Evolutionary conservation across 805 yeast species (phyloP).

Genomic region (Suhomyces tanzawaensis): DNA sequence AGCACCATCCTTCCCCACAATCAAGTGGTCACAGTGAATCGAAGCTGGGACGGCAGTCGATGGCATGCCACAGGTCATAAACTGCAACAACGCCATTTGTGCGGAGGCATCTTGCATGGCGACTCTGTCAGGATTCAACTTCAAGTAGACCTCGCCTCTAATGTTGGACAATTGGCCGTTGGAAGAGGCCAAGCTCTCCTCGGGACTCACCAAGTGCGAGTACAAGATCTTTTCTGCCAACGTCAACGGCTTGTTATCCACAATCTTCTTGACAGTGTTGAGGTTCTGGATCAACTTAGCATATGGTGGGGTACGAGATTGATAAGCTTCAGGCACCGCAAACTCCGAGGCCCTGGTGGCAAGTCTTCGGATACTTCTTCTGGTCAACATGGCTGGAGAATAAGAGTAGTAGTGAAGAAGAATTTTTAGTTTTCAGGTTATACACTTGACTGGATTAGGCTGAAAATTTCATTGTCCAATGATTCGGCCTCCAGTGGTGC

Average conservation of each 20-base stretch:
- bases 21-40: slow-evolving; percentile 96
- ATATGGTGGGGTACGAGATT: slow-evolving; percentile 84
- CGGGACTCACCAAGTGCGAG: slow-evolving; percentile 88
- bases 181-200: slow-evolving; percentile 60
- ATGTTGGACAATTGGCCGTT: slow-evolving; percentile 50
- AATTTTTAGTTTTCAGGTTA: neutral
- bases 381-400: slow-evolving; percentile 3
- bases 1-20: slow-evolving; percentile 95
- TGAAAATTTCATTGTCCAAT: slow-evolving; percentile 3
- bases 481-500: slow-evolving; percentile 1
- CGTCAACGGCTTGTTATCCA: slow-evolving; percentile 75
- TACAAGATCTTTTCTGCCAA: slow-evolving; percentile 92
- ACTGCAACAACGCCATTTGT: slow-evolving; percentile 97
- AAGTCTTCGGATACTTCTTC: slow-evolving; percentile 19
- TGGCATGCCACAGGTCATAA: slow-evolving; percentile 94
- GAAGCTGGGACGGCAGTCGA: slow-evolving; percentile 90
- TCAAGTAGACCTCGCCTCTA: slow-evolving; percentile 88
- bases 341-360: slow-evolving; percentile 31
- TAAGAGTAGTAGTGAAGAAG: neutral
- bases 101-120: slow-evolving; percentile 99
- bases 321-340: slow-evolving; percentile 56
- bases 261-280: slow-evolving; percentile 57
- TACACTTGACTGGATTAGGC: neutral
- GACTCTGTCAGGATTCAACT: slow-evolving; percentile 94
- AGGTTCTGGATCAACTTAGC: slow-evolving; percentile 67